Conservation (phyloP, 495 filamentous ascomycete species). For the Penicillium argentinense region DNA sequence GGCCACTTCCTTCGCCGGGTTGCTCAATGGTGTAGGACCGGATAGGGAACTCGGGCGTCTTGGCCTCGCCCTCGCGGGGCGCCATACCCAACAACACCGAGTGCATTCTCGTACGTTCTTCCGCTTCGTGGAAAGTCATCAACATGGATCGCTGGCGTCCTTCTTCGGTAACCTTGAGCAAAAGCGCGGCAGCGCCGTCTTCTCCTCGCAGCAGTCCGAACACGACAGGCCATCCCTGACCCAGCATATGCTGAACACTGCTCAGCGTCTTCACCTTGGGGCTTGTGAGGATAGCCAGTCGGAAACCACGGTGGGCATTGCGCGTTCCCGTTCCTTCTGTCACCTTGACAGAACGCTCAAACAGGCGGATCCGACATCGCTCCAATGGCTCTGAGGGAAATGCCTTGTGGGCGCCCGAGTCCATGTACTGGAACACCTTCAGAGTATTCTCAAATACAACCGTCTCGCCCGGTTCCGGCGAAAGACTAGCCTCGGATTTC, state of each 20-base stretch:
- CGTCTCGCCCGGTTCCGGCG: slow-evolving; percentile 62
- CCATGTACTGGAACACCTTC: slow-evolving; percentile 72
- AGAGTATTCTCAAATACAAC: slow-evolving; percentile 63
- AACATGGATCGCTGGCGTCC: slow-evolving; percentile 64
- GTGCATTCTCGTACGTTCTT: slow-evolving; percentile 65
- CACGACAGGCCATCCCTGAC: slow-evolving; percentile 60
- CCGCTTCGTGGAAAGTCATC: slow-evolving; percentile 68
- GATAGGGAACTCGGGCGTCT: slow-evolving; percentile 61
- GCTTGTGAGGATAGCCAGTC: slow-evolving; percentile 71
- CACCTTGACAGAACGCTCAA: slow-evolving; percentile 63
- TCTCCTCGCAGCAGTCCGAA: slow-evolving; percentile 72
- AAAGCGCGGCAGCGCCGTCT: slow-evolving; percentile 61
- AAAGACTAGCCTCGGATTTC: slow-evolving; percentile 68
- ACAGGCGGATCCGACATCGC: slow-evolving; percentile 67
- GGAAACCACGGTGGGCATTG: slow-evolving; percentile 70
- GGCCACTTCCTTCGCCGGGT: slow-evolving; percentile 37
- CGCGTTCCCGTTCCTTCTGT: slow-evolving; percentile 66
- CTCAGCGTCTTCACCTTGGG: slow-evolving; percentile 73
- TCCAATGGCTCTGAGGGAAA: slow-evolving; percentile 74
- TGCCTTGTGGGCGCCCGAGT: slow-evolving; percentile 59
- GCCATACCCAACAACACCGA: slow-evolving; percentile 67
- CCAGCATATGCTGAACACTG: slow-evolving; percentile 64
- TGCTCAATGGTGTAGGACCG: slow-evolving; percentile 64
- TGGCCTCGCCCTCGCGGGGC: slow-evolving; percentile 56
- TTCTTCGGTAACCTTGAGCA: slow-evolving; percentile 69